Evolutionary conservation across 2,329 filamentous ascomycete genomes (phyloP), one percentile per base, ranked within the genome.

Genomic region (Geoglossum cookeanum): DNA sequence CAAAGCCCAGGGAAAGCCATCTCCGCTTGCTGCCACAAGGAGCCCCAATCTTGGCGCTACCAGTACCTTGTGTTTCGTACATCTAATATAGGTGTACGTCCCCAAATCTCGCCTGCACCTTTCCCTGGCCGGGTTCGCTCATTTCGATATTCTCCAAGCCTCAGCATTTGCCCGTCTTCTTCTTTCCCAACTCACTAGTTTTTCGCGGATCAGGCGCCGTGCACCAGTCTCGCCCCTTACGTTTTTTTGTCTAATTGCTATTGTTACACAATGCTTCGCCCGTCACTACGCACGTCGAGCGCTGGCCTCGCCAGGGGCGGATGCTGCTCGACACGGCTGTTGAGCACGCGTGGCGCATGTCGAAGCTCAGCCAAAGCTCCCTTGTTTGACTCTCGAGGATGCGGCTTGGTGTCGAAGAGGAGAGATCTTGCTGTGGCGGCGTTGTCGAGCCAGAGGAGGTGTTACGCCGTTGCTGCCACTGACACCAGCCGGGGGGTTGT

Each of bases 261-360:
- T 22, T 5, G 42, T 45, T 45, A 45, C 42, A 45, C 42, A 45
- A 88, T 88, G 84, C 78, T 87, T 77, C 81, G 83, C 74, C 79
- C 78, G 69, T 79, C 81, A 63, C 71, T 87, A 64, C 76, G 77
- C 65, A 77, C 77, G 71, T 79, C 80, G 71, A 78, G 80, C 74
- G 76, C 76, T 68, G 78, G 78, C 74, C 78, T 85, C 71, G 70
- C 73, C 67, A 75, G 75, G 70, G 75, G 75, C 71, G 74, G 72
- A 68, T 70, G 69, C 62, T 61, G 66, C 58, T 65, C 69, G 45
- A 65, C 69, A 55, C 39, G 39, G 39, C 67, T 65, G 67, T 68
- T 67, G 64, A 63, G 68, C 56, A 62, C 15, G 30, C 35, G 49
- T 22, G n/a, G 29, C 37, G 49, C 7, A n/a, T 37, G 49, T 35